These are phyloP conservation scores for Ganoderma multipileum DNA, from an alignment of 1,284 basidiomycete genomes.

Conservation along the genomic window DNA sequence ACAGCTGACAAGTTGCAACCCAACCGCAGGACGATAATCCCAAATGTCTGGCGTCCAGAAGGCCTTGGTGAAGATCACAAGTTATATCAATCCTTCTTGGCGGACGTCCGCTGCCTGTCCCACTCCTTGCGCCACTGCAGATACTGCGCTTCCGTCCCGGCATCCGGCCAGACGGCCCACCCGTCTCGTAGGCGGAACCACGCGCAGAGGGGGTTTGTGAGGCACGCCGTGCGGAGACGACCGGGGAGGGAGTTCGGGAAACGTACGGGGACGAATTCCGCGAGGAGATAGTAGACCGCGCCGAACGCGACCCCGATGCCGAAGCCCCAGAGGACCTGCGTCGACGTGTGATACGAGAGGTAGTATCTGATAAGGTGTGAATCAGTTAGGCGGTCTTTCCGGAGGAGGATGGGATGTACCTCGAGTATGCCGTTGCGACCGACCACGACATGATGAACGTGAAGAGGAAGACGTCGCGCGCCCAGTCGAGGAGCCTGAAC, in stretches of 20 bases:
- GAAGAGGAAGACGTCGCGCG: constrained; percentile 58
- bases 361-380: constrained; percentile 55
- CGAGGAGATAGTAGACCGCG: constrained; percentile 58
- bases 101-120: constrained; percentile 33
- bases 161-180: constrained; percentile 80
- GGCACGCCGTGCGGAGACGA: constrained; percentile 51
- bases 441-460: constrained; percentile 61
- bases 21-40: background rate
- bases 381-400: background rate
- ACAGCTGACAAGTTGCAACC: background rate
- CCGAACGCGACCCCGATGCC: constrained; percentile 71
- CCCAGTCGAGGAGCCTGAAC: constrained; percentile 52
- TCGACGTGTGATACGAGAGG: constrained; percentile 75
- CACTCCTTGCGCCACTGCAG: constrained; percentile 60
- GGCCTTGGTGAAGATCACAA: background rate
- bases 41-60: background rate
- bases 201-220: constrained; percentile 63
- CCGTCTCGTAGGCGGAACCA: constrained; percentile 82
- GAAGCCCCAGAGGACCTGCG: constrained; percentile 79
- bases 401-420: constrained; percentile 50
- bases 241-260: constrained; percentile 62
- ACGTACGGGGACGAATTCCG: constrained; percentile 65
- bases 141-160: constrained; percentile 74
- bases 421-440: constrained; percentile 77
- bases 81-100: constrained; percentile 8